Base-by-base conservation (phyloP, 2,329 filamentous ascomycete genomes). In the Fusarium torreyae region DNA sequence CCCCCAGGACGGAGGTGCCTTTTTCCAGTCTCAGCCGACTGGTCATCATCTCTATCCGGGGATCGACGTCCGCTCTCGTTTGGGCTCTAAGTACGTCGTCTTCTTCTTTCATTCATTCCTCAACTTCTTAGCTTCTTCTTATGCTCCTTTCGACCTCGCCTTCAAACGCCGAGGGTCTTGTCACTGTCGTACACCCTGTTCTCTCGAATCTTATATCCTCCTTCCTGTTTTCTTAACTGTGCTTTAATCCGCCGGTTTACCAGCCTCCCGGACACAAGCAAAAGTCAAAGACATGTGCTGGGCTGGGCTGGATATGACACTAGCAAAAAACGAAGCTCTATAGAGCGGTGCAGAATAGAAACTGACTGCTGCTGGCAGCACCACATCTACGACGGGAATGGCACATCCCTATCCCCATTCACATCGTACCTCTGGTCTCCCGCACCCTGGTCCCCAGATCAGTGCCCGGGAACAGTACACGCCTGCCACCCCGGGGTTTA, bases 401-500 rank as follows among this genome's bases (percentile, higher is more conserved):
- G 84, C 85, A 82, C 85, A 87, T 83, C 81, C 81, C 79, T 86
- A 85, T 77, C 83, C 73, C 58, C 76, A 75, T 65, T 74, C 72
- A 49, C 74, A 77, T 70, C 75, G 86, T 75, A 80, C 83, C 74
- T 79, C 84, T 77, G 78, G 84, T 73, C 77, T 88, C 76, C 85
- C 86, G 63, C 84, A 85, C 71, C 83, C 85, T 76, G 81, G 80
- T 71, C 77, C 78, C 28, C 82, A 84, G 61, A 77, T 87, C 71
- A 85, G 78, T 74, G 77, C 83, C 57, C 84, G 87, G 79, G 86
- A 88, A 52, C 79, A 87, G 71, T 88, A 88, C 77, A 79, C 83
- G 49, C 76, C 83, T 60, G 74, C 82, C 53, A 86, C 85, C 61
- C 86, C 86, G 38, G 81, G 82, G 18, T 88, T 83, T 73, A 79